Conservation (phyloP, 352 stramenopile genomes). For the Globisporangium heterothallicum region DNA sequence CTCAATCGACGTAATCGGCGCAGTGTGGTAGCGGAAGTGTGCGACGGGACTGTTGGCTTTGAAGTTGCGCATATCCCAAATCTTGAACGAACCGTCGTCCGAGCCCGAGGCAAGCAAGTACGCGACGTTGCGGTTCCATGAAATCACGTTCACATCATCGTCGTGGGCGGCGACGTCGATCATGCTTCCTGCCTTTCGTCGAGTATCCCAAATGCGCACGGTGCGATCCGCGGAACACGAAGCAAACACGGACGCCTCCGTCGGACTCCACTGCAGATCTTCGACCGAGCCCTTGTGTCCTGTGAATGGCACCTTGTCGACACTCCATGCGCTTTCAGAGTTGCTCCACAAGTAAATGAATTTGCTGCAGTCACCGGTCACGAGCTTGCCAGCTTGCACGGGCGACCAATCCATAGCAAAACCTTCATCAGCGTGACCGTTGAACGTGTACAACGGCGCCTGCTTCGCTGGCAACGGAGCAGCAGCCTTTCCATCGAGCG, state of each 20-base stretch:
- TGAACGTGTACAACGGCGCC: slow-evolving; percentile 90
- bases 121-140: slow-evolving; percentile 96
- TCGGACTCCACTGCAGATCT: slow-evolving; percentile 98
- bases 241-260: slow-evolving; percentile 95
- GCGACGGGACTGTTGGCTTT: slow-evolving; percentile 86
- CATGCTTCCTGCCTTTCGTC: slow-evolving; percentile 92
- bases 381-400: slow-evolving; percentile 85
- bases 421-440: slow-evolving; percentile 93
- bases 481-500: slow-evolving; percentile 73
- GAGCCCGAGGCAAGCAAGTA: slow-evolving; percentile 97
- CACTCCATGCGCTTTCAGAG: slow-evolving; percentile 66
- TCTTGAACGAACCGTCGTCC: slow-evolving; percentile 97
- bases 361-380: slow-evolving; percentile 96
- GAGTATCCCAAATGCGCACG: slow-evolving; percentile 97
- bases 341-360: slow-evolving; percentile 95
- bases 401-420: slow-evolving; percentile 98
- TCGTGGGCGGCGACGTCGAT: slow-evolving; percentile 91
- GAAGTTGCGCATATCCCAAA: slow-evolving; percentile 97
- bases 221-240: slow-evolving; percentile 92
- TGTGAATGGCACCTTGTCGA: slow-evolving; percentile 89
- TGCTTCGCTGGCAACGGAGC: slow-evolving; percentile 53
- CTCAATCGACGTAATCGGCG: slow-evolving; percentile 96
- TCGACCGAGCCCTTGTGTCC: slow-evolving; percentile 93
- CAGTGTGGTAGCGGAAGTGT: slow-evolving; percentile 94
- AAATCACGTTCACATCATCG: slow-evolving; percentile 98